Evolutionary conservation across 2,329 filamentous ascomycete species (phyloP).

Genomic region (Mollisiaceae sp.): DNA sequence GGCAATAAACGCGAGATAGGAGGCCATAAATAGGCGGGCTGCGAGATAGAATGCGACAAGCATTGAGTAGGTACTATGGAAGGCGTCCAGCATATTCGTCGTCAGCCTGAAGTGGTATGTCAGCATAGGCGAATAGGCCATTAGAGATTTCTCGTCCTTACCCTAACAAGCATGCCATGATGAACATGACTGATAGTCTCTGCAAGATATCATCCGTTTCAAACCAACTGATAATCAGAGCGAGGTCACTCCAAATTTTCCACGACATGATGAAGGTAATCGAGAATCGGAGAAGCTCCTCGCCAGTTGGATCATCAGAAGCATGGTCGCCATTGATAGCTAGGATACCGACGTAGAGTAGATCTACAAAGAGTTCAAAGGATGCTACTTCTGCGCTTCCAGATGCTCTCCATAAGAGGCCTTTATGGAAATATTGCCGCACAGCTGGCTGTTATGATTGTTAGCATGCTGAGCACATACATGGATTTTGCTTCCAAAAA

Average conservation of each 20-base stretch:
- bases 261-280: conserved; percentile 64
- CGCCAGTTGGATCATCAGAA: conserved; percentile 58
- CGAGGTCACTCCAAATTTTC: conserved; percentile 67
- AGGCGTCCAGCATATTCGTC: conserved; percentile 64
- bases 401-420: conserved; percentile 65
- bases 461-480: conserved; percentile 17
- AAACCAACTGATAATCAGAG: conserved; percentile 62
- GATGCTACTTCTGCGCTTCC: conserved; percentile 64
- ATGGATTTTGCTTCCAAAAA: too few relatives aligned
- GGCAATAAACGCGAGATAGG: conserved; percentile 54
- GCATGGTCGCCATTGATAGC: conserved; percentile 67
- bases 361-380: conserved; percentile 69
- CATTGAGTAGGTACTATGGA: conserved; percentile 60
- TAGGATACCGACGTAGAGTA: conserved; percentile 63
- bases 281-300: conserved; percentile 61
- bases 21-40: conserved; percentile 57
- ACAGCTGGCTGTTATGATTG: conserved; percentile 53
- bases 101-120: conserved; percentile 51
- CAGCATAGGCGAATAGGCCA: not conserved
- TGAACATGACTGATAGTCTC: conserved; percentile 62
- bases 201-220: conserved; percentile 66
- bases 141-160: conserved; percentile 32
- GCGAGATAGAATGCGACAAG: conserved; percentile 66
- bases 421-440: conserved; percentile 70
- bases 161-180: conserved; percentile 65